Evolutionary conservation across 2,329 filamentous ascomycete genomes (phyloP).

Genomic region (Periconia digitata): DNA sequence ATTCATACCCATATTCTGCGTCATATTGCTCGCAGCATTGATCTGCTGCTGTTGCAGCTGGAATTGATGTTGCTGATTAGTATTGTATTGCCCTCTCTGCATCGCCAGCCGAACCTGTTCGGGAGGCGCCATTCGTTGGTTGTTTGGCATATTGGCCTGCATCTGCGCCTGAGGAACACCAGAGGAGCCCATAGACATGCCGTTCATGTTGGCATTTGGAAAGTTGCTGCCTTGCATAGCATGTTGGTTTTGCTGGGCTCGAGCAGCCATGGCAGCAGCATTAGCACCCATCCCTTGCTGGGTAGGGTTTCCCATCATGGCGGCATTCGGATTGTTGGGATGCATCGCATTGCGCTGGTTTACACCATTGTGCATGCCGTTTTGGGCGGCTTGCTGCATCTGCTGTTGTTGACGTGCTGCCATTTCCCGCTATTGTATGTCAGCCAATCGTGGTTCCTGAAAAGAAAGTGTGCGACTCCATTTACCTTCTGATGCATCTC

Average conservation of each 20-base stretch:
- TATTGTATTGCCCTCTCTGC: constrained; percentile 36
- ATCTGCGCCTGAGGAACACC: constrained; percentile 71
- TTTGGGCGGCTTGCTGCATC: constrained; percentile 39
- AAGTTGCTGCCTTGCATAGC: constrained; percentile 54
- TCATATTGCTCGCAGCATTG: constrained; percentile 38
- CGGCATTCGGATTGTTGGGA: constrained; percentile 34
- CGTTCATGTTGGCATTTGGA: constrained; percentile 52
- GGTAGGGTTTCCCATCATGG: constrained; percentile 33
- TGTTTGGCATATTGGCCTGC: constrained; percentile 59
- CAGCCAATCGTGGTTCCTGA: constrained; percentile 8
- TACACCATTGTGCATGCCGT: constrained; percentile 39
- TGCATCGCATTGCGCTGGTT: constrained; percentile 45
- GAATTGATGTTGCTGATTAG: constrained; percentile 39
- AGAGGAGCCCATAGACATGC: constrained; percentile 56
- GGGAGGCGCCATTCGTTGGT: constrained; percentile 58
- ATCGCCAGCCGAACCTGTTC: constrained; percentile 44
- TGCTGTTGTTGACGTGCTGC: constrained; percentile 38
- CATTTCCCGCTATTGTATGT: constrained; percentile 33
- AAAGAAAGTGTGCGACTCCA: not conserved
- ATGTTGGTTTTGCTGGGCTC: constrained; percentile 40
- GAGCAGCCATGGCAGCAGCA: constrained; percentile 36
- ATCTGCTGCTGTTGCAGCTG: constrained; percentile 43
- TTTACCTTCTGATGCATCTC: constrained; percentile 59
- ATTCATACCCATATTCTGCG: constrained; percentile 36
- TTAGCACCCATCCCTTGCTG: constrained; percentile 32